Evolutionary conservation across 73 alveolate genomes (phyloP).

Genomic region (Paramecium tetraurelia): DNA sequence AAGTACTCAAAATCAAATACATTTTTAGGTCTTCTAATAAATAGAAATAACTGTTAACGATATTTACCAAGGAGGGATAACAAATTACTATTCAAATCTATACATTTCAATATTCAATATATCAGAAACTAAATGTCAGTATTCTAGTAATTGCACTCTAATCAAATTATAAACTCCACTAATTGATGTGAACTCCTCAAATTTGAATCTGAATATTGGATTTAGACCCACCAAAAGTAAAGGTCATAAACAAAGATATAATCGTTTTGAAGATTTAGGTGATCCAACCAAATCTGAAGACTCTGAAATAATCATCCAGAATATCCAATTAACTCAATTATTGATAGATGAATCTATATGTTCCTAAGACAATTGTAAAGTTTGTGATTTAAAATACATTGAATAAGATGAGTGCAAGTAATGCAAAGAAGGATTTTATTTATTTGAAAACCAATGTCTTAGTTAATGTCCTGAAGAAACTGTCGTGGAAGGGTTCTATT

Average conservation of each 20-base stretch:
- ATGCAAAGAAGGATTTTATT: not conserved
- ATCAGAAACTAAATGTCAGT: not conserved
- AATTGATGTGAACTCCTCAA: not conserved
- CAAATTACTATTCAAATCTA: not conserved
- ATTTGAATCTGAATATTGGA: not conserved
- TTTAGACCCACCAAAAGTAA: not conserved
- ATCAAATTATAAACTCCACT: not conserved
- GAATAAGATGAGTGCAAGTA: not conserved
- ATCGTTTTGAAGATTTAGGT: not conserved
- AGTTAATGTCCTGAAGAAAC: not conserved
- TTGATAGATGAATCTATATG: not conserved
- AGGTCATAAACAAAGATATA: not conserved
- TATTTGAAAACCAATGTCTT: not conserved
- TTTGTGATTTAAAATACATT: not conserved
- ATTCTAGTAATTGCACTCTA: not conserved
- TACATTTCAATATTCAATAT: not conserved
- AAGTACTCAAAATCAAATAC: not conserved
- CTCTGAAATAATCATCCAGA: not conserved
- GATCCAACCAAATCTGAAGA: not conserved
- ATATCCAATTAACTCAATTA: not conserved
- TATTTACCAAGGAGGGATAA: not conserved
- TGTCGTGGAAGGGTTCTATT: not conserved
- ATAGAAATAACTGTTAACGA: not conserved
- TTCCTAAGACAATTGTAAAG: not conserved
- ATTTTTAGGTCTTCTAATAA: not conserved